A percentile compares a stretch with the other conserved stretches of the same genome.
Evolutionary conservation across 352 stramenopile species (phyloP).

Genomic region (Phytophthora colocasiae): DNA sequence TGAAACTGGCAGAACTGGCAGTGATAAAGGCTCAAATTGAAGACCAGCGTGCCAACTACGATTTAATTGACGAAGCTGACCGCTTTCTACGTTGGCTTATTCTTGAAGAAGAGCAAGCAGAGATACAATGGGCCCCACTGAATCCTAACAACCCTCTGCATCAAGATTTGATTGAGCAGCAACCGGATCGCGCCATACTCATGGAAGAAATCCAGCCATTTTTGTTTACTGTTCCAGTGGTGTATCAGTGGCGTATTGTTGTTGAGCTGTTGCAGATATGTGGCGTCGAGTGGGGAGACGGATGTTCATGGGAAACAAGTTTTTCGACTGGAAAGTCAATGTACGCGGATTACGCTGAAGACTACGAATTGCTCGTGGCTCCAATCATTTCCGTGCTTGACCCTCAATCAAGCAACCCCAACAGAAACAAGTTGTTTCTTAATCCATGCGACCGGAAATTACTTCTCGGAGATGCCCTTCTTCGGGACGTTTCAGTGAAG

Average conservation of each 20-base stretch:
- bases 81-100: slow-evolving; percentile 55
- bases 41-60: slow-evolving; percentile 69
- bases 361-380: slow-evolving; percentile 43
- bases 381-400: slow-evolving; percentile 61
- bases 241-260: slow-evolving; percentile 42
- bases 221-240: slow-evolving; percentile 62
- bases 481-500: slow-evolving; percentile 37
- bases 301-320: slow-evolving; percentile 25
- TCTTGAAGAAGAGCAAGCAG: slow-evolving; percentile 42
- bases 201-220: slow-evolving; percentile 85
- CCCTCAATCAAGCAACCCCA: slow-evolving; percentile 9
- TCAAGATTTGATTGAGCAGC: slow-evolving; percentile 57
- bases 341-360: slow-evolving; percentile 48
- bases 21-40: slow-evolving; percentile 37
- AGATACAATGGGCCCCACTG: slow-evolving; percentile 68
- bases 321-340: slow-evolving; percentile 22
- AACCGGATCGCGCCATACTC: slow-evolving; percentile 70
- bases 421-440: slow-evolving; percentile 37
- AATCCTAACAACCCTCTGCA: slow-evolving; percentile 52
- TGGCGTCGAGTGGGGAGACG: slow-evolving; percentile 47
- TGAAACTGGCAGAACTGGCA: slow-evolving; percentile 31
- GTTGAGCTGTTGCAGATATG: slow-evolving; percentile 50
- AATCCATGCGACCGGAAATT: slow-evolving; percentile 29
- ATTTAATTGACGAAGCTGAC: slow-evolving; percentile 42
- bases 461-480: slow-evolving; percentile 32